Evolutionary conservation across 352 stramenopile genomes (phyloP), one percentile per base, ranked within the genome.

Genomic region (Phytopythium helicoides): DNA sequence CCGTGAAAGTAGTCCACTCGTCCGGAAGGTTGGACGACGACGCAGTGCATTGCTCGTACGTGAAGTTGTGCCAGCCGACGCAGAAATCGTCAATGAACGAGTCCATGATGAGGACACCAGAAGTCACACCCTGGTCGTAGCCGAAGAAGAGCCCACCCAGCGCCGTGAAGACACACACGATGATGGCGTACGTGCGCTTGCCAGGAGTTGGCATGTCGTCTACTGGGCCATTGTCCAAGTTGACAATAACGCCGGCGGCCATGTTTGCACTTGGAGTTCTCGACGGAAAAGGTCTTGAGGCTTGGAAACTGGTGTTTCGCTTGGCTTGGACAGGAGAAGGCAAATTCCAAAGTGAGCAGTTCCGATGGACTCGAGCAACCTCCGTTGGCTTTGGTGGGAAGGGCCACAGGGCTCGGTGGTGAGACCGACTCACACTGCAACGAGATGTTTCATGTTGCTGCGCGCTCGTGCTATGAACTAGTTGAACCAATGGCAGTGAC

Each of bases 61-160:
- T 74, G 58, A 72, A 74, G 52, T 72, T 69, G 37, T 66, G 42
- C 62, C 62, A 72, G n/a, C 54, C 65, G 10, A 68, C 52, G 47
- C 68, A 78, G 28, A 75, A 81, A 49, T 76, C 66, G 16, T 71
- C 55, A 5, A 81, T 55, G 50, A 81, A 81, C 14, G 60, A 73
- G n/a, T 70, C 58, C 65, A 73, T 73, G 37, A 73, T 59, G 18
- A 73, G 51, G 50, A 73, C 65, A 45, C 60, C 65, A n/a, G 55
- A 54, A 8, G 65, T 73, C 46, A 73, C 61, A 28, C 65, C 65
- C 23, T 73, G 65, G 35, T 70, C 65, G 45, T 73, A 73, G 45
- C 65, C 65, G 54, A 73, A 73, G 47, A 73, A 73, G 54, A 73
- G 59, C n/a, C 65, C 65, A 22, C 65, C 65, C 10, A 73, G 40